Evolutionary conservation across 2,329 filamentous ascomycete species (phyloP), one percentile per base, ranked within the genome.

Genomic region (Monilinia laxa): DNA sequence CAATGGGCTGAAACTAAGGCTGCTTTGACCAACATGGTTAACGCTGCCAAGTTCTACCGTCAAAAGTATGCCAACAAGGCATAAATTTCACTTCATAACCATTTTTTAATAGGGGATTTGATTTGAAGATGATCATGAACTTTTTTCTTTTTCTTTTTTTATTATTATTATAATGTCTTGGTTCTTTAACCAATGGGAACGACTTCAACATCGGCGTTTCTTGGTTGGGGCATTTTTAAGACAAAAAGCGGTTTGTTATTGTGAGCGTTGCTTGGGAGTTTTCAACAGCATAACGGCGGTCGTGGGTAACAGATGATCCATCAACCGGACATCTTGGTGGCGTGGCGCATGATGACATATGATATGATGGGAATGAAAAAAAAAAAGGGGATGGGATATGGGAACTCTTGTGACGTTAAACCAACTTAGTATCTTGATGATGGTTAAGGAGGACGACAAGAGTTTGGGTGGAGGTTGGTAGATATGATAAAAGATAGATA

Each of bases 1-100:
- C 91, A 96, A 85, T 98, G 95, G 94, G 88, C 90, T 81, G 94
- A 99, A 89, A 97, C 93, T 81, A 98, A 97, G 90, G 92, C 92
- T 78, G 92, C 94, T 68, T 84, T 99, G 78, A 84, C 83, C 84
- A 97, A 97, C 89, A 90, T 99, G 92, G 94, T 99, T 82, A 93
- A 94, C 80, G 95, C 95, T 68, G 94, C 95, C 85, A 97, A 97
- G 88, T 90, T 84, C 86, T 98, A 88, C 93, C 94, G 95, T 80
- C 81, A 89, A 81, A 93, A 97, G 87, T 90, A 96, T 83, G 79
- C 87, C 28, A 73, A 75, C 59, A 72, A 73, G 67, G 67, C 53
- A 62, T 49, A 56, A 64, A 63, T 68, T 38, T 63, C 51, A 64
- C 20, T 65, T 53, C 31, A 54, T 64, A 66, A 62, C 60, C 68